Evolutionary conservation across 345 rosid genomes (phyloP).

Genomic region (Acer negundo): DNA sequence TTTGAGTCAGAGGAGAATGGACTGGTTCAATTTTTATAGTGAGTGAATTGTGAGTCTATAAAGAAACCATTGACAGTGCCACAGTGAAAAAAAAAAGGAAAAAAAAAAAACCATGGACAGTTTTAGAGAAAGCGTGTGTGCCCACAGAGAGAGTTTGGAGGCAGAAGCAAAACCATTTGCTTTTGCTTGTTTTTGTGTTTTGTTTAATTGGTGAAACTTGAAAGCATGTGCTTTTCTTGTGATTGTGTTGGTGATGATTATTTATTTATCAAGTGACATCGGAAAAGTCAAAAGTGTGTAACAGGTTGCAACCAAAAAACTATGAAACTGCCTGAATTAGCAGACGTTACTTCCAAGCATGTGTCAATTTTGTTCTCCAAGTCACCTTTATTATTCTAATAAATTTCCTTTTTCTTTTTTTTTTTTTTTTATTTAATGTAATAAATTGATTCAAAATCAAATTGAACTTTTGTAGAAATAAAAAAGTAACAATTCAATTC

Average conservation of each 20-base stretch:
- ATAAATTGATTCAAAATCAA: no score
- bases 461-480: no score
- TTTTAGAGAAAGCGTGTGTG: not conserved
- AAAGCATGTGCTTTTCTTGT: not conserved
- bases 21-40: not conserved
- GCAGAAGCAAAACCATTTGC: slow-evolving; percentile 9
- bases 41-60: not conserved
- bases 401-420: no score
- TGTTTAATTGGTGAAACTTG: not conserved
- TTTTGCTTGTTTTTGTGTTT: not conserved
- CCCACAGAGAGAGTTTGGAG: slow-evolving; percentile 4
- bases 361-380: not conserved
- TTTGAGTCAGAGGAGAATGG: not conserved
- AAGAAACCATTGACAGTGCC: not conserved
- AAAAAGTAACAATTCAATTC: no score
- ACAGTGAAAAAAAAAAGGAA: no score
- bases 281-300: no score
- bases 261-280: no score
- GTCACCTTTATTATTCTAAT: not conserved
- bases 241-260: no score
- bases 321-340: not conserved
- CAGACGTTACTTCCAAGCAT: not conserved
- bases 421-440: no score
- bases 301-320: no score
- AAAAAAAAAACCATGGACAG: no score